These are phyloP conservation scores for Microcos paniculata DNA, from an alignment of 345 rosid genomes.

Conservation along the genomic window DNA sequence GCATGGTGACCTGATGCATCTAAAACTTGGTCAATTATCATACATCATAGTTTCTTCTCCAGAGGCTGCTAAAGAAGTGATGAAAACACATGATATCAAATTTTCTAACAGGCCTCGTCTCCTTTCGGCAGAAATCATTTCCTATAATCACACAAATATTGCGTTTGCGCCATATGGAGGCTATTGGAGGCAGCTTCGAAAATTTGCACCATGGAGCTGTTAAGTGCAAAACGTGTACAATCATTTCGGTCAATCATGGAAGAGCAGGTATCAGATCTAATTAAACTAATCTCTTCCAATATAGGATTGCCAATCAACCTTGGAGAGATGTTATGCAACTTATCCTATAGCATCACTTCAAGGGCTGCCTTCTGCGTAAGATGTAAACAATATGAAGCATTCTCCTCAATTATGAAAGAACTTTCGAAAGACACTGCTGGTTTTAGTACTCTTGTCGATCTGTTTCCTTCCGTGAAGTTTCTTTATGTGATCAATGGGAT, in stretches of 20 bases:
- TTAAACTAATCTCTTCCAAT: background rate
- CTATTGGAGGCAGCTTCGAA: conserved; percentile 7
- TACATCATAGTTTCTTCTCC: background rate
- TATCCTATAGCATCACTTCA: background rate
- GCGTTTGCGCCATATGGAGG: background rate
- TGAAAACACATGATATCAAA: background rate
- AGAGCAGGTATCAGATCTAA: background rate
- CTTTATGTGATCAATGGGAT: too few species aligned
- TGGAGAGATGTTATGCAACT: background rate
- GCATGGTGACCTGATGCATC: background rate
- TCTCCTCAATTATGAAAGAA: background rate
- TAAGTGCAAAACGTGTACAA: background rate
- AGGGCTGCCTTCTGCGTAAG: background rate
- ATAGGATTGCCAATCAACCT: background rate
- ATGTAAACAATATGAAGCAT: background rate
- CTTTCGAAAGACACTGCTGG: too few species aligned
- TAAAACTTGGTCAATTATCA: too few species aligned
- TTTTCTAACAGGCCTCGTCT: background rate
- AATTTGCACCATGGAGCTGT: background rate
- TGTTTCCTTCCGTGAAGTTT: too few species aligned
- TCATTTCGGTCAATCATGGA: conserved; percentile 5
- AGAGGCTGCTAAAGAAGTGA: background rate
- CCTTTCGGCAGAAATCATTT: background rate
- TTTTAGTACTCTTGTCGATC: too few species aligned
- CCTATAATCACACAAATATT: background rate